Percentiles rank a stretch among this genome's conserved stretches.
These are phyloP conservation scores for Sporothrix euskadiensis DNA, from an alignment of 2,329 filamentous ascomycete species.

Conservation along the genomic window DNA sequence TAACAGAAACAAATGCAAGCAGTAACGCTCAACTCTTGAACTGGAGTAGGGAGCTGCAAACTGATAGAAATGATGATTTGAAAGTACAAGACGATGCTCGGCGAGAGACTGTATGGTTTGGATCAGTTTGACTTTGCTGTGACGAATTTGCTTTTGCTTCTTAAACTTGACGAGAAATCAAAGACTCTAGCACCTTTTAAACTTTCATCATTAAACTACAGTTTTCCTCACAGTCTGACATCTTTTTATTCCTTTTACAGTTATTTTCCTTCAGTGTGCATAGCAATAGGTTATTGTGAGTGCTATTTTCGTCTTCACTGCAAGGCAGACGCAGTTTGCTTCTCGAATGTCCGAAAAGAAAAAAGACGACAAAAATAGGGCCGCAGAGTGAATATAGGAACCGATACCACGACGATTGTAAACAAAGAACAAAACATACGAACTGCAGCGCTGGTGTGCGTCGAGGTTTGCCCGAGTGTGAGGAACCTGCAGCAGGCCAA, in stretches of 20 bases:
- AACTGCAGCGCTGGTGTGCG: neutral
- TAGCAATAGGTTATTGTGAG: too few relatives aligned
- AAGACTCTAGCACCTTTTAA: neutral
- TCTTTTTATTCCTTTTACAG: neutral
- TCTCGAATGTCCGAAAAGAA: neutral
- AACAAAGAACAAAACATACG: neutral
- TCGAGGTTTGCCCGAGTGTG: neutral
- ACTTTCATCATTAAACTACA: neutral
- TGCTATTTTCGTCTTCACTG: neutral
- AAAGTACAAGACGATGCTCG: neutral
- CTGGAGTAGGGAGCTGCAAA: neutral
- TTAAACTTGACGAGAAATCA: neutral
- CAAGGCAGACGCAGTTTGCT: neutral
- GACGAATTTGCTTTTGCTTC: neutral
- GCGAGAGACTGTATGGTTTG: neutral
- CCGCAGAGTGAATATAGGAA: neutral
- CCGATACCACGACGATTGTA: conserved; percentile 2
- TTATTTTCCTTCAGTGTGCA: neutral
- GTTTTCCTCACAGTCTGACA: neutral
- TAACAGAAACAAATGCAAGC: neutral
- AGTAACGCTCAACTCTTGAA: neutral
- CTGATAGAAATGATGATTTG: neutral
- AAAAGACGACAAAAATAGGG: neutral
- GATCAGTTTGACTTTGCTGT: too few relatives aligned
- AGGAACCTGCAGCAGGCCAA: neutral